phyloP scores from a whole-genome alignment of 1,284 basidiomycete species.

The Trametes sp. region DNA sequence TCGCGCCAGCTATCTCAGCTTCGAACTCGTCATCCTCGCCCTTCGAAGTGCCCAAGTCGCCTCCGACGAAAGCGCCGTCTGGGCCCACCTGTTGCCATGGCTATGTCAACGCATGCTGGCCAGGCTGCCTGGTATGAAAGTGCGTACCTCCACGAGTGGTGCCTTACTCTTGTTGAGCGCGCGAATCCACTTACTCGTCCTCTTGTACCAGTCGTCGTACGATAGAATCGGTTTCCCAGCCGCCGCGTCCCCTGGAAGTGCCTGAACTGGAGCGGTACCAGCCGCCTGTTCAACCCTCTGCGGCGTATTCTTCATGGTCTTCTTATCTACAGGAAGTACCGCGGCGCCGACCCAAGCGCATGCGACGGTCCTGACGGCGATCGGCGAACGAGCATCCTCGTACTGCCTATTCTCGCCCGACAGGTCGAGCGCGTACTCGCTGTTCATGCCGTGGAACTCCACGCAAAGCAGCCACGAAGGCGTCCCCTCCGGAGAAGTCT shows the following conservation, averaged over 20 bases:
- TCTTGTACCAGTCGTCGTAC: background rate
- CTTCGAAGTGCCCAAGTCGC: slow-evolving; percentile 16
- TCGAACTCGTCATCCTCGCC: slow-evolving; percentile 24
- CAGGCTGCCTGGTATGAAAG: too few species aligned
- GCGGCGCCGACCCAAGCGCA: background rate
- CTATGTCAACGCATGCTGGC: background rate
- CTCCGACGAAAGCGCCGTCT: slow-evolving; percentile 12
- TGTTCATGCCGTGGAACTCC: background rate
- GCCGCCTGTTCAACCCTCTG: too few species aligned
- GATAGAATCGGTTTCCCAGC: background rate
- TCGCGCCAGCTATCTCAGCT: slow-evolving; percentile 12
- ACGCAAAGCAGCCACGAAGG: slow-evolving; percentile 1
- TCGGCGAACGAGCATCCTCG: background rate
- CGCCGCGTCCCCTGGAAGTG: too few species aligned
- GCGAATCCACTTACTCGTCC: slow-evolving; percentile 3
- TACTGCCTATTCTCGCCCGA: background rate
- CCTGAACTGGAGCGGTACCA: too few species aligned
- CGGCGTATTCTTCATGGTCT: too few species aligned
- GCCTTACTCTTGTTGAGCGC: background rate
- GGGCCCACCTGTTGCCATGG: background rate
- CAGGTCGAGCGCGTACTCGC: background rate
- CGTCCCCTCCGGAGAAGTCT: background rate
- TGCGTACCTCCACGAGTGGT: too few species aligned
- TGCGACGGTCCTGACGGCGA: background rate
- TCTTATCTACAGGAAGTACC: background rate